Base-by-base conservation (phyloP, 257 asterid genomes). In the Leonotis leonurus region DNA sequence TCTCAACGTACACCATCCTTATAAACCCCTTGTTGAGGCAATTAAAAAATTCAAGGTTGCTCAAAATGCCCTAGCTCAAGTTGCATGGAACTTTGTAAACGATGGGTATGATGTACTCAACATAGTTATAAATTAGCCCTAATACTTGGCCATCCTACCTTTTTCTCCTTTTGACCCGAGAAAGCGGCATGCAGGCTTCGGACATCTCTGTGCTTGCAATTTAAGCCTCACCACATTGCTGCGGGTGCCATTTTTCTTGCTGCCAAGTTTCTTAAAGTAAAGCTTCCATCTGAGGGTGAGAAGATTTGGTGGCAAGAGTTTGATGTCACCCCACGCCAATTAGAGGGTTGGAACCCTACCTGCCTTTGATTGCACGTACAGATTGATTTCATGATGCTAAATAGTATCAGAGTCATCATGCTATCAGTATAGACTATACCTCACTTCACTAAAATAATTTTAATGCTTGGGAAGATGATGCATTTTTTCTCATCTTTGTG, bases 271-370 rank as follows among this genome's bases (percentile, higher is more conserved):
- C 97, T 93, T 60, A 89, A 87, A 87, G 97, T 93, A 60, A 93
- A 87, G 90, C 97, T 93, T 77, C 97, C 99, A 52, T 73, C 86
- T 72, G 99, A 93, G 40, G 88, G 91, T 5, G 97, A 89, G 79
- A 89, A 86, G 84, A 88, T 83, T 76, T 93, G 99, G 99, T 89
- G 99, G 99, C 99, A 89, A 78, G 99, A 93, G 84, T 87, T 93
- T 80, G 96, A 89, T 74, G 97, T 93, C 80, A 89, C 95, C 75
- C 99, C 99, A 71, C 97, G 90, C 78, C 99, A 93, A 78, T 81
- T 91, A 80, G 98, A 91, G 94, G 98, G 98, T 91, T 49, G 77
- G 94, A 79, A 67, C 63, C 78, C 76, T 74, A 62, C 73, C 84
- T 74, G 73, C 55, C 70, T 74, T 71, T 70, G 77, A 43, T 71